These are phyloP conservation scores for Stephanodiscus triporus DNA, from an alignment of 108 stramenopile genomes.

Conservation along the genomic window DNA sequence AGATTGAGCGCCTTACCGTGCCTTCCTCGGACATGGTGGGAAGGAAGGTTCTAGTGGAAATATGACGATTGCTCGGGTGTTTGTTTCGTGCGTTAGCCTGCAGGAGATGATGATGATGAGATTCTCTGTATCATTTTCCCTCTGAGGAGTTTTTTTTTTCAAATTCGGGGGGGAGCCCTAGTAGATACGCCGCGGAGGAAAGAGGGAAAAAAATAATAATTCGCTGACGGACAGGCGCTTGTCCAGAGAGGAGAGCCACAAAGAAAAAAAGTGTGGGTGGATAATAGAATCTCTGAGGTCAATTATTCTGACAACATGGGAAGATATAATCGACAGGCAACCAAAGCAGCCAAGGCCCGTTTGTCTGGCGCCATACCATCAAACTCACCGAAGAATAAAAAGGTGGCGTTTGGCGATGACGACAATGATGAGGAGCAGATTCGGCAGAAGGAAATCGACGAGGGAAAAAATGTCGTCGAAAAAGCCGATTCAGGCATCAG, in stretches of 20 bases:
- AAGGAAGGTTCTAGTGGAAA: neutral
- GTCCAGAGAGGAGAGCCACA: too few relatives aligned
- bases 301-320: neutral
- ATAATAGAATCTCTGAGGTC: too few relatives aligned
- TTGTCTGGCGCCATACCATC: conserved; percentile 34
- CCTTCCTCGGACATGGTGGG: conserved; percentile 21
- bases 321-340: conserved; percentile 17
- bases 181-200: too few relatives aligned
- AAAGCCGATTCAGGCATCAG: neutral
- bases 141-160: too few relatives aligned
- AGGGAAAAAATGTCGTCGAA: conserved; percentile 7
- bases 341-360: conserved; percentile 37
- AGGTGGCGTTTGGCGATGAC: conserved; percentile 32
- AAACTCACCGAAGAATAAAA: conserved; percentile 35
- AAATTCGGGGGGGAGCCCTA: too few relatives aligned
- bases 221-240: too few relatives aligned
- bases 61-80: too few relatives aligned
- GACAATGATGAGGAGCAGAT: neutral
- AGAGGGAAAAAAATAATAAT: too few relatives aligned
- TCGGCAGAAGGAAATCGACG: neutral
- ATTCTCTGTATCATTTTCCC: too few relatives aligned
- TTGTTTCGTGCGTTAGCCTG: too few relatives aligned
- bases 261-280: too few relatives aligned
- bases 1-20: conserved; percentile 55
- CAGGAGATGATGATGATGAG: too few relatives aligned